Evolutionary conservation across 2,329 filamentous ascomycete genomes (phyloP).

Genomic region (Coniochaeta hoffmannii): DNA sequence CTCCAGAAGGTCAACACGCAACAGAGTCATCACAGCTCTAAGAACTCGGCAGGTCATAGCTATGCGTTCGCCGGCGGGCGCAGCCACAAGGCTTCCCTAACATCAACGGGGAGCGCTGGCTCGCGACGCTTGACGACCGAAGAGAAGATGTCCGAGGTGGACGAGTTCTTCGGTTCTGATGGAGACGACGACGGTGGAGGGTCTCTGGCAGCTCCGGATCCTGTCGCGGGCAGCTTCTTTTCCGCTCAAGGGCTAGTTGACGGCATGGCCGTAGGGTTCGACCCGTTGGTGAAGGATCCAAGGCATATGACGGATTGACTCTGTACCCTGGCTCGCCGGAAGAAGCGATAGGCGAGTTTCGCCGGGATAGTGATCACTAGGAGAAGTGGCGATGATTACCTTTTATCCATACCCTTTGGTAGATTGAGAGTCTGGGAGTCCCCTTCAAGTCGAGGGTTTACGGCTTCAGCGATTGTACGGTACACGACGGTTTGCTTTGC

Average conservation of each 20-base stretch:
- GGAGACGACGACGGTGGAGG: background rate
- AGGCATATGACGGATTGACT: background rate
- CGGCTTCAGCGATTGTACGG: too few species aligned
- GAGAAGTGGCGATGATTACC: too few species aligned
- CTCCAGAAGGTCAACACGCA: background rate
- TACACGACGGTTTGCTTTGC: too few species aligned
- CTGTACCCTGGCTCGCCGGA: too few species aligned
- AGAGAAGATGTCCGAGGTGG: conserved; percentile 12
- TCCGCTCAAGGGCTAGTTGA: background rate
- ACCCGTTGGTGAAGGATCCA: background rate
- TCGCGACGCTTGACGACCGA: conserved; percentile 8
- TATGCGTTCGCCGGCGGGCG: background rate
- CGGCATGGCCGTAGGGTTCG: background rate
- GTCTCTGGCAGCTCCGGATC: background rate
- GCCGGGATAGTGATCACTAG: too few species aligned
- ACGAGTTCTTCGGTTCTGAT: conserved; percentile 6
- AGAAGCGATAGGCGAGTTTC: too few species aligned
- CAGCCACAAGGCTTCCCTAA: background rate
- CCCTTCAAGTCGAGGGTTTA: too few species aligned
- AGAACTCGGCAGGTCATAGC: background rate
- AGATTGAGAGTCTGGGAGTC: too few species aligned
- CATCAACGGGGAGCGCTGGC: background rate
- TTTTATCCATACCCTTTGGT: too few species aligned
- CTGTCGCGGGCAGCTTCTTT: background rate
- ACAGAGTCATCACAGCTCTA: background rate